Conservation (phyloP, 331 rosid species). For the Quercus phellos region DNA sequence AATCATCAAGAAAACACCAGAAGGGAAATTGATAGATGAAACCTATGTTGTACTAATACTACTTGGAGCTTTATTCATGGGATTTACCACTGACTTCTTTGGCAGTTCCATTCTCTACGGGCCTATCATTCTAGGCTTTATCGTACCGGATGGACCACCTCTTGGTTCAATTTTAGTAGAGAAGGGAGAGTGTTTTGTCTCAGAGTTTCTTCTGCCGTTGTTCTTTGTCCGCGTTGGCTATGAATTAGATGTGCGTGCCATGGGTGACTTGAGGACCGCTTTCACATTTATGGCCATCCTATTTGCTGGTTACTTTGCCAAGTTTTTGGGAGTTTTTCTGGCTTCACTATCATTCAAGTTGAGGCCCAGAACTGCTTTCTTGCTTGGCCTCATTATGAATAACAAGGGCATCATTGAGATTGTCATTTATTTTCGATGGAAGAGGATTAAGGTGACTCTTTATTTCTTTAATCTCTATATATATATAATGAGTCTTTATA, state of each 20-base stretch:
- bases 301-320: neutral
- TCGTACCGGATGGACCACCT: slow-evolving; percentile 54
- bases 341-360: slow-evolving; percentile 33
- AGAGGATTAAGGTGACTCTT: neutral
- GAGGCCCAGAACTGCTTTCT: slow-evolving; percentile 23
- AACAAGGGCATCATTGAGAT: slow-evolving; percentile 45
- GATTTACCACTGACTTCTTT: neutral
- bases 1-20: slow-evolving; percentile 26
- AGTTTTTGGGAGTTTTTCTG: slow-evolving; percentile 19
- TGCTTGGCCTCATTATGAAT: slow-evolving; percentile 46
- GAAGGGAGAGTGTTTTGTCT: slow-evolving; percentile 27
- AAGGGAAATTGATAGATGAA: slow-evolving; percentile 40
- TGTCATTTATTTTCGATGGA: slow-evolving; percentile 6
- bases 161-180: slow-evolving; percentile 44
- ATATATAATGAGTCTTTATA: too few species aligned
- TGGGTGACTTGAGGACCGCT: slow-evolving; percentile 14
- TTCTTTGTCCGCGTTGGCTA: slow-evolving; percentile 34
- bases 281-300: slow-evolving; percentile 23
- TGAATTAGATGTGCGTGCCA: slow-evolving; percentile 1
- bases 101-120: slow-evolving; percentile 30
- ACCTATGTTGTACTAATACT: slow-evolving; percentile 21
- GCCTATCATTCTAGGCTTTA: slow-evolving; percentile 33
- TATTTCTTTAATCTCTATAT: neutral
- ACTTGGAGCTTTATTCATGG: slow-evolving; percentile 19
- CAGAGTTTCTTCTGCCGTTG: slow-evolving; percentile 40